A percentile compares a stretch with the other conserved stretches of the same genome.
These are phyloP conservation scores for Fusarium brevicatenulatum DNA, from an alignment of 2,329 filamentous ascomycete genomes.

Conservation along the genomic window DNA sequence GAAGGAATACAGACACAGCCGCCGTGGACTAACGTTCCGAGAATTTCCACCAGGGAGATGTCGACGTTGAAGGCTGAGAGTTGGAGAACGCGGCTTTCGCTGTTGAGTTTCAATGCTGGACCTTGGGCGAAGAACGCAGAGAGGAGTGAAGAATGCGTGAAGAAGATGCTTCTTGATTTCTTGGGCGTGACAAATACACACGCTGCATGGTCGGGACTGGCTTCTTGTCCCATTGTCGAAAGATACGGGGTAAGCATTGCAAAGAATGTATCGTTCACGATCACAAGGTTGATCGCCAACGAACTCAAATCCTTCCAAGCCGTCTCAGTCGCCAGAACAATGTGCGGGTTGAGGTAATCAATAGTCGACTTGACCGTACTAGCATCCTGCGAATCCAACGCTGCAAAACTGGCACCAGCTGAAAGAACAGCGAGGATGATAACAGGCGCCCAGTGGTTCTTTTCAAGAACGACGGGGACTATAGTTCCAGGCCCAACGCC, in stretches of 20 bases:
- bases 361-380: constrained; percentile 55
- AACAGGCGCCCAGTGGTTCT: constrained; percentile 74
- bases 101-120: constrained; percentile 59
- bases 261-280: constrained; percentile 56
- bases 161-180: constrained; percentile 69
- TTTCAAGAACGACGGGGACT: constrained; percentile 75
- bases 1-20: constrained; percentile 69
- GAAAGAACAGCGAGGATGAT: constrained; percentile 76
- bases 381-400: constrained; percentile 59
- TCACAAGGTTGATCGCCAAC: constrained; percentile 54
- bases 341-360: constrained; percentile 54
- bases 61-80: constrained; percentile 66
- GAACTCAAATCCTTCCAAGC: constrained; percentile 53
- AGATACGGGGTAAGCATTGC: constrained; percentile 47
- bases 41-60: constrained; percentile 61
- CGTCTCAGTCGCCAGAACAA: constrained; percentile 58
- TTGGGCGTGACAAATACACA: constrained; percentile 69
- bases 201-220: constrained; percentile 60
- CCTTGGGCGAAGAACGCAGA: constrained; percentile 64
- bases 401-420: constrained; percentile 61
- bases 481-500: constrained; percentile 64
- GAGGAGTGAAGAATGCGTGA: constrained; percentile 68
- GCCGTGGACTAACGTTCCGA: constrained; percentile 64
- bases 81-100: constrained; percentile 65
- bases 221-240: constrained; percentile 45